A percentile compares a stretch with the other conserved stretches of the same genome.
Evolutionary conservation across 805 yeast genomes (phyloP).

Genomic region (Ogataea methanolica): DNA sequence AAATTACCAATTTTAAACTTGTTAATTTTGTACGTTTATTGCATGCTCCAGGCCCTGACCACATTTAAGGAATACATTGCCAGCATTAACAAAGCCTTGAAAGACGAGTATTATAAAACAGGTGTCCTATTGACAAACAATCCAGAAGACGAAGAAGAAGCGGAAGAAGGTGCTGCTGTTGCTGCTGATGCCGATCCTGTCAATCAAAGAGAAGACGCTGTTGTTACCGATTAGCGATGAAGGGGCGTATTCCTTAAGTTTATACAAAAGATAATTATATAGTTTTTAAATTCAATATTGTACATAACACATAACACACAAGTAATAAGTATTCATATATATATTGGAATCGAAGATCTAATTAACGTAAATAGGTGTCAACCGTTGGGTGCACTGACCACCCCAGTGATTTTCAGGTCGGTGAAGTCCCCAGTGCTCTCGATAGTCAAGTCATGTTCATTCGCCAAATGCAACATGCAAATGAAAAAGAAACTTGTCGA

Average conservation of each 20-base stretch:
- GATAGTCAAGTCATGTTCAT: conserved; percentile 71
- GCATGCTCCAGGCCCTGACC: background rate
- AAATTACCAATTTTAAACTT: background rate
- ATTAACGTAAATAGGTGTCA: too few relatives aligned
- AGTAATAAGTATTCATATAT: too few relatives aligned
- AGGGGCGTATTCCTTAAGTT: too few relatives aligned
- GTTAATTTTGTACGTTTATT: background rate
- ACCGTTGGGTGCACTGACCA: background rate
- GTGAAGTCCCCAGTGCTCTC: conserved; percentile 36
- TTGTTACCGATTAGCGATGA: background rate
- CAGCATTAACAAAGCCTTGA: conserved; percentile 14
- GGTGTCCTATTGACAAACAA: conserved; percentile 22
- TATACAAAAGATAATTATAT: too few relatives aligned
- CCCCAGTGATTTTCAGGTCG: conserved; percentile 18
- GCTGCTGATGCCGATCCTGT: background rate
- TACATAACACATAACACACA: too few relatives aligned
- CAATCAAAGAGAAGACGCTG: background rate
- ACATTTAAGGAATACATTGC: background rate
- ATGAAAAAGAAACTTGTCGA: conserved; percentile 85
- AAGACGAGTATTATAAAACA: conserved; percentile 24
- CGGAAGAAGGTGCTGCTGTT: background rate
- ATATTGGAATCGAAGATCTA: too few relatives aligned
- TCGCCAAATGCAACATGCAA: conserved; percentile 78
- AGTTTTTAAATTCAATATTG: too few relatives aligned
- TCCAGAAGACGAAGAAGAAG: conserved; percentile 12